These are phyloP conservation scores for Colletotrichum sp. DNA, from an alignment of 2,329 filamentous ascomycete genomes.

Conservation along the genomic window DNA sequence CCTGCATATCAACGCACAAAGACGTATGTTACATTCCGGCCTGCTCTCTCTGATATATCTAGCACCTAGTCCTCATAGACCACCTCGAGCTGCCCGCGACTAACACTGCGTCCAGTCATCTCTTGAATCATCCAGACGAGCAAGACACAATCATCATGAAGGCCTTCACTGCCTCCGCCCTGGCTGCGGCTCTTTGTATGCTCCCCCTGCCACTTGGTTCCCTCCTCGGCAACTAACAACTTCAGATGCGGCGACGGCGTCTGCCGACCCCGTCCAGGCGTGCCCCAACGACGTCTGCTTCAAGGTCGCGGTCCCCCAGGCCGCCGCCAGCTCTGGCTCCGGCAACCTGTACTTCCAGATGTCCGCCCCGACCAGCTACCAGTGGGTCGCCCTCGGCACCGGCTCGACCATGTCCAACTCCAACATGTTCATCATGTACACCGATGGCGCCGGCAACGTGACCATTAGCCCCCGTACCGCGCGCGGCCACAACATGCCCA, in stretches of 20 bases:
- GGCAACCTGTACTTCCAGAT: constrained; percentile 69
- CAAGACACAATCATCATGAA: constrained; percentile 2
- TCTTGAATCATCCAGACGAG: background rate
- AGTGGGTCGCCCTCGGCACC: constrained; percentile 65
- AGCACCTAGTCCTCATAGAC: background rate
- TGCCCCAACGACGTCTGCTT: constrained; percentile 58
- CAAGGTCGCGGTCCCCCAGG: constrained; percentile 57
- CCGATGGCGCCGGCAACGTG: constrained; percentile 61
- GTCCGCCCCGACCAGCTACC: constrained; percentile 54
- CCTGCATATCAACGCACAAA: background rate
- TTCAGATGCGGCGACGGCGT: constrained; percentile 28
- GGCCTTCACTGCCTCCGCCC: constrained; percentile 6
- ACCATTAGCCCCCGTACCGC: constrained; percentile 64
- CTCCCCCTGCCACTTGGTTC: background rate
- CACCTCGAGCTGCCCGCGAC: background rate
- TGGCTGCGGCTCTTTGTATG: constrained; percentile 16
- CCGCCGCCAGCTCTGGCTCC: constrained; percentile 48
- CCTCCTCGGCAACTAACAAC: background rate
- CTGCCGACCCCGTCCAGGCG: constrained; percentile 33
- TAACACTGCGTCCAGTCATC: background rate
- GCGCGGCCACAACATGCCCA: constrained; percentile 51
- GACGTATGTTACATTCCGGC: background rate
- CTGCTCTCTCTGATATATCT: background rate
- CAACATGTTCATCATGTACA: constrained; percentile 69
- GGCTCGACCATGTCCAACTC: constrained; percentile 59